phyloP scores from a whole-genome alignment of 495 filamentous ascomycete species.

The Aspergillus carlsbadensis region DNA sequence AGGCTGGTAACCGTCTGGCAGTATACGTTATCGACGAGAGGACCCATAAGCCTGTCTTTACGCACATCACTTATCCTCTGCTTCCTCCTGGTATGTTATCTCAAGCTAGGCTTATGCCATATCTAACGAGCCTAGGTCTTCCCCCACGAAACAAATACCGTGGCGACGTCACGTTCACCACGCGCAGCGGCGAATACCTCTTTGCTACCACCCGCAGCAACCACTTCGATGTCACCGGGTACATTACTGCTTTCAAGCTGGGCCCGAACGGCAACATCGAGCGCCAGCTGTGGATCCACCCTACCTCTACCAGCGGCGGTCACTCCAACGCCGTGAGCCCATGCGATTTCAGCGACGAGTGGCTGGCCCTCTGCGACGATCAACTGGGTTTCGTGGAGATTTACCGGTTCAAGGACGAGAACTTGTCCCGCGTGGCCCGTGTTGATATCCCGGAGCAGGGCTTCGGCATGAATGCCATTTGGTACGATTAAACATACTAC shows the following conservation, averaged over 20 bases:
- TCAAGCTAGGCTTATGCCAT: conserved; percentile 43
- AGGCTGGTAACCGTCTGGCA: conserved; percentile 75
- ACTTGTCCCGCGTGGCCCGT: conserved; percentile 69
- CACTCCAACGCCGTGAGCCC: conserved; percentile 82
- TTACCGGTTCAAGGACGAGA: conserved; percentile 78
- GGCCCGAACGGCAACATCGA: conserved; percentile 69
- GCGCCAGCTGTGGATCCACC: conserved; percentile 73
- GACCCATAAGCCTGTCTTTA: conserved; percentile 79
- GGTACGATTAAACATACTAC: conserved; percentile 63
- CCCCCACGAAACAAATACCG: conserved; percentile 60
- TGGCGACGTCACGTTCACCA: conserved; percentile 72
- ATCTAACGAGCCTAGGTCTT: conserved; percentile 48
- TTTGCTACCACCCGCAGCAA: conserved; percentile 82
- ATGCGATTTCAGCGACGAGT: conserved; percentile 79
- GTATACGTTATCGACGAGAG: conserved; percentile 76
- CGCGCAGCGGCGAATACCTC: conserved; percentile 63
- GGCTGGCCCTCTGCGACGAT: conserved; percentile 80
- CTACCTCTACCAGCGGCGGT: conserved; percentile 79
- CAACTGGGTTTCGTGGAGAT: conserved; percentile 84
- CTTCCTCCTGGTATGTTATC: conserved; percentile 62
- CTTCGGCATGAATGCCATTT: conserved; percentile 89
- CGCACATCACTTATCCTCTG: conserved; percentile 70
- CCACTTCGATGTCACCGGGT: conserved; percentile 70
- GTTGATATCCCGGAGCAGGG: conserved; percentile 75
- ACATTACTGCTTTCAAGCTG: conserved; percentile 74